These are phyloP conservation scores for Halocafeteria seosinensis DNA, from an alignment of 108 stramenopile species.

Conservation along the genomic window DNA sequence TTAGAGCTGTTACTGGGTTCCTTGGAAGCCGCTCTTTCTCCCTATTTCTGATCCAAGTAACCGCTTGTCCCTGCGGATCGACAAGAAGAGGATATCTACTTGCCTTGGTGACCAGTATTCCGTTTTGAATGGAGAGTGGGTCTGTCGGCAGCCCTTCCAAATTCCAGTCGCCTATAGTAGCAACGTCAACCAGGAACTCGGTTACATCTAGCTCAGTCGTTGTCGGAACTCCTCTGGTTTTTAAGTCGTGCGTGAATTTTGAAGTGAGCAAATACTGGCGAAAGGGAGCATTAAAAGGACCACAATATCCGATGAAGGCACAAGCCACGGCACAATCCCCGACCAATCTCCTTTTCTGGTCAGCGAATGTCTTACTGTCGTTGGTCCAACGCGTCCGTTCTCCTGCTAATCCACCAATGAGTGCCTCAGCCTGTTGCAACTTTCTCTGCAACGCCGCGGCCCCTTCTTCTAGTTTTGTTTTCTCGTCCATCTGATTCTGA, in stretches of 20 bases:
- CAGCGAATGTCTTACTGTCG: slow-evolving; percentile 21
- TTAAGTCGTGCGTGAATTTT: slow-evolving; percentile 15
- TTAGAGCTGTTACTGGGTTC: slow-evolving; percentile 17
- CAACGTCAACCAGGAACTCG: slow-evolving; percentile 20
- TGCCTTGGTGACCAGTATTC: slow-evolving; percentile 26
- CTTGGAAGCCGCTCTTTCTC: slow-evolving; percentile 17
- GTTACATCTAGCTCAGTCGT: slow-evolving; percentile 6
- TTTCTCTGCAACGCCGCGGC: slow-evolving; percentile 8
- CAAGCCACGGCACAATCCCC: slow-evolving; percentile 30
- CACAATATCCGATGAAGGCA: slow-evolving; percentile 32
- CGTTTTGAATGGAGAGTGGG: slow-evolving; percentile 28
- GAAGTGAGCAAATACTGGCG: slow-evolving; percentile 15
- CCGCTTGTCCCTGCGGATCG: slow-evolving; percentile 37
- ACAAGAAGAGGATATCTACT: slow-evolving; percentile 26
- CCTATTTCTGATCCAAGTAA: slow-evolving; percentile 21
- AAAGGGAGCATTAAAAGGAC: slow-evolving; percentile 36
- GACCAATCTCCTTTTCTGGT: slow-evolving; percentile 20
- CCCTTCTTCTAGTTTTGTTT: slow-evolving; percentile 23
- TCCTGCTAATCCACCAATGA: slow-evolving; percentile 26
- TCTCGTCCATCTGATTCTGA: slow-evolving; percentile 26
- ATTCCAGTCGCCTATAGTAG: slow-evolving; percentile 27
- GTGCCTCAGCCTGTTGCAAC: slow-evolving; percentile 28
- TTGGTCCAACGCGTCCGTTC: slow-evolving; percentile 29
- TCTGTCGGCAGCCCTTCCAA: slow-evolving; percentile 27
- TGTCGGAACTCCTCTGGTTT: slow-evolving; percentile 13